phyloP scores from a whole-genome alignment of 2,329 filamentous ascomycete genomes.

The Phialocephala subalpina region DNA sequence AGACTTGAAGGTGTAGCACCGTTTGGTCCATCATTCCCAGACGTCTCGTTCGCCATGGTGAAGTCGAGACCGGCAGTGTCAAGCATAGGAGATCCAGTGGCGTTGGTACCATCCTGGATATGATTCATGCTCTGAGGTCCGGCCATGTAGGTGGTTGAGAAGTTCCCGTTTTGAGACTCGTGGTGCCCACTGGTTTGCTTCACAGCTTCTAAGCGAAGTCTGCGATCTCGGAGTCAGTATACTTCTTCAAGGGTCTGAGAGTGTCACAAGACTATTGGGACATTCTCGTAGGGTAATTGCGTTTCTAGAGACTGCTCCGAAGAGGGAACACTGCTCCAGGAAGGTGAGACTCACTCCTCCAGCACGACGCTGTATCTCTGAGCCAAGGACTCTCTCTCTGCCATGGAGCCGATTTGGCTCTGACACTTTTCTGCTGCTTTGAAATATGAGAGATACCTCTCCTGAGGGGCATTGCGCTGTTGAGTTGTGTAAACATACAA shows the following conservation, averaged over 20 bases:
- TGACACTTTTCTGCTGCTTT: constrained; percentile 51
- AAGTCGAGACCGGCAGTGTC: not conserved
- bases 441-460: constrained; percentile 45
- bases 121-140: not conserved
- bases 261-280: too few relatives aligned
- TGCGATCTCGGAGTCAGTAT: too few relatives aligned
- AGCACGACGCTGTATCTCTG: constrained; percentile 53
- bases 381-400: constrained; percentile 48
- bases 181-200: constrained; percentile 21
- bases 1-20: constrained; percentile 32
- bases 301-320: too few relatives aligned
- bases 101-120: not conserved
- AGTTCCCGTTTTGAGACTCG: constrained; percentile 10
- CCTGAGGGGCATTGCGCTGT: constrained; percentile 39
- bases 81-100: not conserved
- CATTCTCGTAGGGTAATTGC: too few relatives aligned
- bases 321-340: too few relatives aligned
- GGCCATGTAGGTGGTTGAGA: constrained; percentile 4
- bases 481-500: constrained; percentile 55
- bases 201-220: constrained; percentile 39
- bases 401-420: constrained; percentile 48
- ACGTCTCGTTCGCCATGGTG: not conserved
- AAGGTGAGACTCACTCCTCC: too few relatives aligned
- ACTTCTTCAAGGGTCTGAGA: too few relatives aligned
- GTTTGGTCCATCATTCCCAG: constrained; percentile 5